Conservation (phyloP, 768 basidiomycete species). For the Rhodotorula toruloides region DNA sequence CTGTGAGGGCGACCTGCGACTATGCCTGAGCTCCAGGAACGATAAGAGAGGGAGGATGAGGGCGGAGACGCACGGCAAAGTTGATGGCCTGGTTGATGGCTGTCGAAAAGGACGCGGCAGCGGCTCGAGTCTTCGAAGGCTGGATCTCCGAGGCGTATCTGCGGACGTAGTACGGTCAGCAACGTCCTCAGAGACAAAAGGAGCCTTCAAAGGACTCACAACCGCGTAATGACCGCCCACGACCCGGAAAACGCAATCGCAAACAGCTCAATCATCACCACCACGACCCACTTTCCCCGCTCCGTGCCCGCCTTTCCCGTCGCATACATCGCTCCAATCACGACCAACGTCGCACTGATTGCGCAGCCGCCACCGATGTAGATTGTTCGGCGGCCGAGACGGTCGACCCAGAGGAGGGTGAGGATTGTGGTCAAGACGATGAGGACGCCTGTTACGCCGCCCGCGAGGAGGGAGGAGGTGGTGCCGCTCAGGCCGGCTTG, state of each 20-base stretch:
- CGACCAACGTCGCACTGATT: constrained; percentile 49
- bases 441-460: constrained; percentile 54
- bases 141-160: constrained; percentile 51
- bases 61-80: background rate
- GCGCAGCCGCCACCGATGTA: constrained; percentile 52
- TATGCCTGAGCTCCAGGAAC: no score
- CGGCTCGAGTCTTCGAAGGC: constrained; percentile 53
- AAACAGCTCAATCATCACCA: constrained; percentile 33
- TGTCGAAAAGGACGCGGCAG: constrained; percentile 40
- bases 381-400: constrained; percentile 48
- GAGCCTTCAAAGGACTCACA: constrained; percentile 19
- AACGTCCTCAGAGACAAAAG: no score
- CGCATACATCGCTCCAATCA: constrained; percentile 49
- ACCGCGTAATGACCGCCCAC: constrained; percentile 50
- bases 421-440: constrained; percentile 44
- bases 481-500: constrained; percentile 49
- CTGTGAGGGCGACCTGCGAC: constrained; percentile 16
- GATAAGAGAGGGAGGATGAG: background rate
- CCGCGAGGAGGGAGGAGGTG: constrained; percentile 55
- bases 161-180: background rate
- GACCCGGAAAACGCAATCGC: constrained; percentile 43
- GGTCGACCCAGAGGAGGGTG: constrained; percentile 7
- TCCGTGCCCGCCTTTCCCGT: background rate
- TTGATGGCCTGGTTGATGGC: constrained; percentile 25
- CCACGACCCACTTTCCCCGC: constrained; percentile 26